Evolutionary conservation across 352 stramenopile species (phyloP), one percentile per base, ranked within the genome.

Genomic region (Pythium volutum): DNA sequence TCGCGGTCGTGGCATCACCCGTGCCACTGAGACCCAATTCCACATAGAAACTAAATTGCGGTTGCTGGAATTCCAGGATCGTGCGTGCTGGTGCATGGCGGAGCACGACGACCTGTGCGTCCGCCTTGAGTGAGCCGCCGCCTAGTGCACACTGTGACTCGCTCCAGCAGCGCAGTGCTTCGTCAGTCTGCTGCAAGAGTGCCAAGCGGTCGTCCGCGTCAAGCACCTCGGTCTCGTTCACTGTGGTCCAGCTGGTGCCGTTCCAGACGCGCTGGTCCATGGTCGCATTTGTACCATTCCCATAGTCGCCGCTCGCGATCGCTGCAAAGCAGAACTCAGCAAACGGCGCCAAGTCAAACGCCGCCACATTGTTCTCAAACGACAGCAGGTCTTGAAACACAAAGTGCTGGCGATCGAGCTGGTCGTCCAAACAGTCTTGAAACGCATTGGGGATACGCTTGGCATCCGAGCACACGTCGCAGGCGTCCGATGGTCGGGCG

Each of bases 61-160:
- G 60, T 2, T 62, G 23, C 15, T n/a, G 29, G 25, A 70, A 70
- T 20, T 60, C 52, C 12, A 79, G 64, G 0, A 48, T 39, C 11
- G 66, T 56, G 2, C 42, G 51, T 15, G 74, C 62, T 0, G 36
- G 69, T 7, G 62, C 10, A 14, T 74, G 60, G 15, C 62, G 47
- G 29, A 81, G 46, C 5, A 73, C 64, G 16, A 77, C 54, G 52
- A 81, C 67, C 16, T 66, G 57, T 2, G 70, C 74, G 36, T 70
- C 71, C 1, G 67, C 55, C 25, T 65, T 66, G 38, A 64, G 59
- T 12, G 49, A 42, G 4, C 46, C 53, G 14, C 59, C 64, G 2
- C 52, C 61, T 42, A 78, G 36, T 5, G 70, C 62, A 26, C 74
- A 82, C 23, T 68, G n/a, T 8, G 43, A 47, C 25, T 52, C 27